Conservation (phyloP, 2,329 filamentous ascomycete genomes). For the Akanthomyces dipterigenus region DNA sequence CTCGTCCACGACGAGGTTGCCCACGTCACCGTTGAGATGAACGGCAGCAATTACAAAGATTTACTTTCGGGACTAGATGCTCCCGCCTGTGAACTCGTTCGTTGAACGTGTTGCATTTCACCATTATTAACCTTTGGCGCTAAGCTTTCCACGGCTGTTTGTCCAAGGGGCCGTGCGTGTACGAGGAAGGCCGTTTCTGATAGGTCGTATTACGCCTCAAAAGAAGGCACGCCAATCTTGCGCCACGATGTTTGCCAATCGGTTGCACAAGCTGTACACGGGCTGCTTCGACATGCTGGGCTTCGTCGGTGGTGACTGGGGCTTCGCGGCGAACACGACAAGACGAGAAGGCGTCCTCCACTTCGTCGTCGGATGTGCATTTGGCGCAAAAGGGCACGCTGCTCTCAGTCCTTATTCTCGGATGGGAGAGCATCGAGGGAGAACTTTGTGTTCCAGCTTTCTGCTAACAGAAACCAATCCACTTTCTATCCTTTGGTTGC, state of each 20-base stretch:
- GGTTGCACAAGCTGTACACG: conserved; percentile 3
- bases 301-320: conserved; percentile 10
- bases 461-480: too few species aligned
- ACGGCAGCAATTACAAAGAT: not conserved
- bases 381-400: not conserved
- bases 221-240: not conserved
- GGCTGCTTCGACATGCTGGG: conserved; percentile 4
- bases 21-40: not conserved
- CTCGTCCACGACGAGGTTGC: not conserved
- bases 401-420: not conserved
- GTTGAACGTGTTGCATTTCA: not conserved
- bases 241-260: not conserved
- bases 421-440: conserved; percentile 9
- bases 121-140: too few species aligned
- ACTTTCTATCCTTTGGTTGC: not conserved
- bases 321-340: conserved; percentile 1
- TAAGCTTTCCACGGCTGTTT: not conserved
- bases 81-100: conserved; percentile 2
- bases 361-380: not conserved
- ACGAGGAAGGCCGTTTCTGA: too few species aligned
- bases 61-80: conserved; percentile 1
- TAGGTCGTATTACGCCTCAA: not conserved
- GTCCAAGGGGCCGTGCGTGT: not conserved
- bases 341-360: not conserved
- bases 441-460: not conserved